Evolutionary conservation across 176 grass and related monocot species (phyloP), one percentile per base, ranked within the genome.

Genomic region (Poa annua): DNA sequence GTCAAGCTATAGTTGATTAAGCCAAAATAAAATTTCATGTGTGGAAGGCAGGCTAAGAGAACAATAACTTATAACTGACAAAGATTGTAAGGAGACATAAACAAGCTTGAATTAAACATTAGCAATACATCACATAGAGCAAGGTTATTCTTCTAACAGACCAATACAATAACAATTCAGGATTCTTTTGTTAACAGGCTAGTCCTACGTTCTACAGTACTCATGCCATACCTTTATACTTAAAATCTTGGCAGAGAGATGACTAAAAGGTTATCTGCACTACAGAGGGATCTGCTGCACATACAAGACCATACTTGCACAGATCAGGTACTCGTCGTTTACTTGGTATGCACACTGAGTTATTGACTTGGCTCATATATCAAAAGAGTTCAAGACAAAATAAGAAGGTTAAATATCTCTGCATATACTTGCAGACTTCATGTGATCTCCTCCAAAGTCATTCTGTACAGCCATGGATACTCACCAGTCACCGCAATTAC

Each of bases 341-440:
- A 71, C 48, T 77, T 63, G 24, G 4, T 71, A 83, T 41, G 63
- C 53, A 61, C 70, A 83, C 25, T 88, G 25, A 47, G 60, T 80
- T 48, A 50, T 13, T 75, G 11, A 55, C 29, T 21, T 1, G 17
- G 77, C 50, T 44, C 17, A 72, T 29, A 49, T 49, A 72, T 49
- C 13, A 49, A 72, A 48, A 35, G 11, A 64, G 16, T 50, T 66
- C 60, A 80, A 34, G 41, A 50, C 25, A n/a, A 64, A 66, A 32
- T 48, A 64, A 24, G 20, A 5, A 47, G 7, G 16, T 64, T 61
- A 44, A 49, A 65, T 66, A 2, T 65, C 10, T 50, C 26, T 1
- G 41, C 15, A 36, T 4, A 45, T 41, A 63, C 39, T 61, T 61
- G 21, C 19, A 8, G 8, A 42, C 36, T 79, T 64, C 39, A 32